A percentile compares a stretch with the other conserved stretches of the same genome.
Evolutionary conservation across 768 basidiomycete species (phyloP).

Genomic region (Paxillus involutus): DNA sequence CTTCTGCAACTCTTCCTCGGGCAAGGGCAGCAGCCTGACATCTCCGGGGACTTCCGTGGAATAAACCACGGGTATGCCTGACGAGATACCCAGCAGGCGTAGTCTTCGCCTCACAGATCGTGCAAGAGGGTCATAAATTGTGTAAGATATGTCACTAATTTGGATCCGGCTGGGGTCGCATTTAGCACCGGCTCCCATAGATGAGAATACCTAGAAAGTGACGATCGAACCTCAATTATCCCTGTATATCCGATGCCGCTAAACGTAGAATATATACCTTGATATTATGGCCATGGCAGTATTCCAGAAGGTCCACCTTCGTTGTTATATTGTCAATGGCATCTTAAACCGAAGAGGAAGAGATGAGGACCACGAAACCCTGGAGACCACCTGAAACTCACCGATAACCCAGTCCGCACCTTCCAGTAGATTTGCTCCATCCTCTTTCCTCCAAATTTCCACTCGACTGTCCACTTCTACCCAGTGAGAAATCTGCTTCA

Average conservation of each 20-base stretch:
- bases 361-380: conserved; percentile 4
- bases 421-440: conserved; percentile 69
- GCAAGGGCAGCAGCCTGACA: conserved; percentile 84
- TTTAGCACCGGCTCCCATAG: conserved; percentile 97
- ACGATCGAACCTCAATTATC: neutral
- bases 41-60: conserved; percentile 92
- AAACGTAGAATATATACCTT: conserved; percentile 50
- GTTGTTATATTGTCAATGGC: conserved; percentile 98
- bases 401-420: conserved; percentile 95
- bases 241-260: neutral
- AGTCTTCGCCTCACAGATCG: conserved; percentile 82
- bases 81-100: conserved; percentile 57
- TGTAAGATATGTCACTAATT: conserved; percentile 90
- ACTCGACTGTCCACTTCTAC: conserved; percentile 81
- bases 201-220: conserved; percentile 75
- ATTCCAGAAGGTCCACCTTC: conserved; percentile 90
- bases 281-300: conserved; percentile 78
- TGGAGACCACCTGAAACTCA: conserved; percentile 31
- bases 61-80: conserved; percentile 86
- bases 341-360: conserved; percentile 45
- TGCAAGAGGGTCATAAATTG: conserved; percentile 93
- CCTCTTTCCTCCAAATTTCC: conserved; percentile 85
- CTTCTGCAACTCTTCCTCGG: conserved; percentile 89
- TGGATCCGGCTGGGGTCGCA: conserved; percentile 93
- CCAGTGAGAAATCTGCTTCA: conserved; percentile 79